A percentile compares a stretch with the other conserved stretches of the same genome.
These are phyloP conservation scores for Vitis cinerea DNA, from an alignment of 164 flowering plant species.

Conservation along the genomic window DNA sequence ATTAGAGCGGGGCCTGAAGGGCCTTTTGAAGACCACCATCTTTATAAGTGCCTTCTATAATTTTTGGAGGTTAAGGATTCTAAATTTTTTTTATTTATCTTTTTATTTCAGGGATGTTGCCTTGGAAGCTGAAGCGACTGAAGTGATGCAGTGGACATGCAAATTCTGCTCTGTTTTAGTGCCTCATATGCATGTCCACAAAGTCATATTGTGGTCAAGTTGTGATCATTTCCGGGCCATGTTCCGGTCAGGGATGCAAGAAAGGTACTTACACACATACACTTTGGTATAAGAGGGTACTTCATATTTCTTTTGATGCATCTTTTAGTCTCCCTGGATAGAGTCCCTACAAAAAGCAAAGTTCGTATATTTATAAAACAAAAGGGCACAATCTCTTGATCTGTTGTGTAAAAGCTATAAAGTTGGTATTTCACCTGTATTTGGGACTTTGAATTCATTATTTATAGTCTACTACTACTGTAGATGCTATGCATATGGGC, in stretches of 20 bases:
- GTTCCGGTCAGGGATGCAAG: constrained; percentile 89
- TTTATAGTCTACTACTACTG: too few species aligned
- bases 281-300: neutral
- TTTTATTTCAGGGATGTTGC: constrained; percentile 56
- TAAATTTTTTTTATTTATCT: neutral
- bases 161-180: constrained; percentile 38
- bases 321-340: too few species aligned
- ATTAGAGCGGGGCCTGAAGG: too few species aligned
- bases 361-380: too few species aligned
- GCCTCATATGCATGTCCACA: constrained; percentile 81
- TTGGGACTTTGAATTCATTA: too few species aligned
- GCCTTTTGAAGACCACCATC: neutral
- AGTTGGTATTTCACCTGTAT: too few species aligned
- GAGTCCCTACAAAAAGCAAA: too few species aligned
- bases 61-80: neutral
- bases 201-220: constrained; percentile 57
- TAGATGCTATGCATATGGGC: too few species aligned
- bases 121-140: constrained; percentile 52
- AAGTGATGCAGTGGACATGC: constrained; percentile 42
- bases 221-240: constrained; percentile 71
- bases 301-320: neutral
- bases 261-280: constrained; percentile 49
- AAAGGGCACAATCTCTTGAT: too few species aligned
- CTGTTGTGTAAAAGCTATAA: too few species aligned
- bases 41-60: too few species aligned